These are phyloP conservation scores for Ophiocordyceps robertsii DNA, from an alignment of 2,329 filamentous ascomycete genomes.

Conservation along the genomic window DNA sequence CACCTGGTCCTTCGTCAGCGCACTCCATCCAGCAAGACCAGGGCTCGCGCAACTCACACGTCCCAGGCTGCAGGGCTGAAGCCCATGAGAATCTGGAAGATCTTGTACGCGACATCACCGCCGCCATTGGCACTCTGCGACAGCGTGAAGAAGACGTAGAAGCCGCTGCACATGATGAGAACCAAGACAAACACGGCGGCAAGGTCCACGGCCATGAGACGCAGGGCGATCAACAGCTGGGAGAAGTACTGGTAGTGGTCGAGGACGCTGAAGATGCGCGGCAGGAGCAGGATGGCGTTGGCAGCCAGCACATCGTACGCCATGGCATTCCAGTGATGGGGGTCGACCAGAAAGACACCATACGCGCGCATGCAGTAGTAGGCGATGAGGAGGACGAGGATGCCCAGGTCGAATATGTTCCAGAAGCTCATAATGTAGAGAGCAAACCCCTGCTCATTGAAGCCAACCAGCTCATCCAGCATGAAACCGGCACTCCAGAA, in stretches of 20 bases:
- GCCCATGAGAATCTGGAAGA: constrained; percentile 91
- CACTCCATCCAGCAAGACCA: neutral
- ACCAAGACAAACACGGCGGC: constrained; percentile 75
- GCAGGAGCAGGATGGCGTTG: constrained; percentile 79
- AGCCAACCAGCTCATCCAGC: constrained; percentile 90
- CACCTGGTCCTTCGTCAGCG: constrained; percentile 30
- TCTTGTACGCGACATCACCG: constrained; percentile 67
- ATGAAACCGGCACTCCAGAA: constrained; percentile 96
- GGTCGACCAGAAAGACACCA: constrained; percentile 69
- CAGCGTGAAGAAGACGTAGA: constrained; percentile 87
- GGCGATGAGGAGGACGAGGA: constrained; percentile 68
- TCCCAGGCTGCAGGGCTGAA: constrained; percentile 95
- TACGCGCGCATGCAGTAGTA: constrained; percentile 88
- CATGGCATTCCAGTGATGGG: constrained; percentile 62
- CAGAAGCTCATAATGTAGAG: constrained; percentile 97
- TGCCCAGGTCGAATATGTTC: constrained; percentile 91
- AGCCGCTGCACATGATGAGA: constrained; percentile 79
- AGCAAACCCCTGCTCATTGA: constrained; percentile 92
- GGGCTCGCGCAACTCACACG: constrained; percentile 36
- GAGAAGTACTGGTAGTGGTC: constrained; percentile 96
- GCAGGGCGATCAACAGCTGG: constrained; percentile 83
- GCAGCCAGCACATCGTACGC: constrained; percentile 91
- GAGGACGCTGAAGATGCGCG: constrained; percentile 80
- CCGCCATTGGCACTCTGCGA: constrained; percentile 61
- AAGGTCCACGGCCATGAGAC: constrained; percentile 84